Evolutionary conservation across 2,329 filamentous ascomycete species (phyloP).

Genomic region (Keithomyces neogunnii): DNA sequence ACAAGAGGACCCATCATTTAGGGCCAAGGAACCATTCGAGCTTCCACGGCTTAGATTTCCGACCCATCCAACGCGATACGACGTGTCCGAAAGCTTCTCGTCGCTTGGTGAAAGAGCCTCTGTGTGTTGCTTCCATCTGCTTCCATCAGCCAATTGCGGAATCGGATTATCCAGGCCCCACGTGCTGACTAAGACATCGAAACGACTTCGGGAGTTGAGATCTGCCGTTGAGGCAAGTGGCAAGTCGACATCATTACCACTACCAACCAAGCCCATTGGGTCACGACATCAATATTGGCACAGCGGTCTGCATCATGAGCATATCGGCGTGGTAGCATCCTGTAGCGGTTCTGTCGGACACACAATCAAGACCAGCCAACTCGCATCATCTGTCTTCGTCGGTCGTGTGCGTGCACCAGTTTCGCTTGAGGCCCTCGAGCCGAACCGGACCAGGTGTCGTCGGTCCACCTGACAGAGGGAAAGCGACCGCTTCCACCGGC

Average conservation of each 20-base stretch:
- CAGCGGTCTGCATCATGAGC: conserved; percentile 11
- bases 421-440: conserved; percentile 15
- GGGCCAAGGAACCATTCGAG: too few species aligned
- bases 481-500: not conserved
- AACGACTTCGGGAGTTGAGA: conserved; percentile 3
- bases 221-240: conserved; percentile 1
- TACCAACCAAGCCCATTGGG: not conserved
- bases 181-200: conserved; percentile 7
- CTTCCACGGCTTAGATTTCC: too few species aligned
- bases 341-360: not conserved
- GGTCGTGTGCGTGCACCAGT: not conserved
- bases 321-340: conserved; percentile 8
- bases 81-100: too few species aligned
- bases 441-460: not conserved
- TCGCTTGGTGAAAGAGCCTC: not conserved
- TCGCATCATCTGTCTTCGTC: not conserved
- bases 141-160: conserved; percentile 7
- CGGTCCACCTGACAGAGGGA: not conserved
- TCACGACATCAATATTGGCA: not conserved
- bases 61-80: too few species aligned
- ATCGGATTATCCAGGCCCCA: conserved; percentile 5
- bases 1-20: too few species aligned
- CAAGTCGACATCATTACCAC: conserved; percentile 1
- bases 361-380: not conserved
- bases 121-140: not conserved